A percentile compares a stretch with the other conserved stretches of the same genome.
These are phyloP conservation scores for Candida fluviatilis DNA, from an alignment of 805 yeast genomes.

Conservation along the genomic window DNA sequence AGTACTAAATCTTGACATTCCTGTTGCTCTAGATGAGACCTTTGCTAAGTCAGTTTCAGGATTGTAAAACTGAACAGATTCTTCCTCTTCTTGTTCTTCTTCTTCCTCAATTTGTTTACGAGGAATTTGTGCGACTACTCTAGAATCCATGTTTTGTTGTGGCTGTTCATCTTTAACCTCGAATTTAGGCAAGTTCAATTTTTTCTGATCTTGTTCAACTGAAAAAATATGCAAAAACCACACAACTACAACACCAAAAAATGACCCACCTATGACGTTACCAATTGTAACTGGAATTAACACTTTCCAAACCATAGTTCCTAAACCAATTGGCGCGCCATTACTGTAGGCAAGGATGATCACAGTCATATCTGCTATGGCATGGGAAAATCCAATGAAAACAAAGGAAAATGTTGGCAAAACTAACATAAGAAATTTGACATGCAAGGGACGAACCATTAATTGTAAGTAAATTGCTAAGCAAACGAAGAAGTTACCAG, in stretches of 20 bases:
- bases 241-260: slow-evolving; percentile 61
- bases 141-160: slow-evolving; percentile 68
- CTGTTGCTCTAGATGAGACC: not conserved
- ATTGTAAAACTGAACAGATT: not conserved
- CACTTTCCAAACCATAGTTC: slow-evolving; percentile 65
- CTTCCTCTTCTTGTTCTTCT: slow-evolving; percentile 5
- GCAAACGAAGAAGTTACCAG: slow-evolving; percentile 75
- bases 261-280: slow-evolving; percentile 72
- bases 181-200: slow-evolving; percentile 59
- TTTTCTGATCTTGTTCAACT: slow-evolving; percentile 65
- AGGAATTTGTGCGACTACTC: slow-evolving; percentile 55
- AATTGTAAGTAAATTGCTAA: slow-evolving; percentile 73
- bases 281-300: slow-evolving; percentile 71
- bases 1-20: slow-evolving; percentile 3
- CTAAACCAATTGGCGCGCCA: slow-evolving; percentile 61
- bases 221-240: slow-evolving; percentile 70
- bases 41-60: not conserved
- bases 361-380: slow-evolving; percentile 78
- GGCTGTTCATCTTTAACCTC: slow-evolving; percentile 81
- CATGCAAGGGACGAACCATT: slow-evolving; percentile 77
- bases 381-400: slow-evolving; percentile 73
- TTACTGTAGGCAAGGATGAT: slow-evolving; percentile 64
- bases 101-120: slow-evolving; percentile 12
- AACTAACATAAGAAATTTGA: slow-evolving; percentile 57
- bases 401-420: slow-evolving; percentile 77